Evolutionary conservation across 2,329 filamentous ascomycete species (phyloP), one percentile per base, ranked within the genome.

Genomic region (Rugonectria rugulosa): DNA sequence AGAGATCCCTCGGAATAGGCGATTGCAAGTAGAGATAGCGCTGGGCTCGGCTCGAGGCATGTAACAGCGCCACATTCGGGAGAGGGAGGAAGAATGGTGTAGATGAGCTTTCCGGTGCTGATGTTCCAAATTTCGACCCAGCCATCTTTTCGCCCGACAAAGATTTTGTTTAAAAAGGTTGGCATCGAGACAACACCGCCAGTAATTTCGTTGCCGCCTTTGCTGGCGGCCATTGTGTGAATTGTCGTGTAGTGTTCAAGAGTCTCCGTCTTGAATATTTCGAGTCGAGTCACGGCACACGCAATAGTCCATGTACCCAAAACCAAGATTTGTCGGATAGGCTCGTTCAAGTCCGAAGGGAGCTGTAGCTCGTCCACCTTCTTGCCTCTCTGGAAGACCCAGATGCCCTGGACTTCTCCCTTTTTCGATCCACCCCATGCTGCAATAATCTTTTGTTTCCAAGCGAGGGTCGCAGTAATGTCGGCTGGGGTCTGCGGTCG

Each of bases 41-140:
- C 92, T 1, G 94, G 90, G 1, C 91, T 89, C 0, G 94, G 88
- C 63, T 96, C 86, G 45, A 99, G 79, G 36, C 92, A 92, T 6
- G 91, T 96, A n/a, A 98, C 90, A 12, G 89, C 81, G 41, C 93
- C 94, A 64, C 85, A 88, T 47, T 87, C 82, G 3, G 88, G 80
- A 8, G 84, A 83, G 0, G 90, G 88, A 1, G 95, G 90, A 12
- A 95, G 78, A 46, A 99, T 88, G 2, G 92, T 96, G 73, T 97
- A 96, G 23, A 99, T 86, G 49, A 97, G 81, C 73, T 96, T 97
- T 42, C 85, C 93, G 4, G 91, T 97, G 70, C 90, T 96, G 57
- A 99, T 80, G 70, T 99, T 99, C 94, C 95, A 99, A 45, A 99
- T 96, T 70, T 99, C 95, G 8, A 97, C 88, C 73, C 88, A 89